Conservation (phyloP, 306 rosid species). For the apple (Malus domestica) region ASM211411v1 NC_041792.1:18809407-18809906, state of each 20-base stretch:
- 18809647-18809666: background rate
- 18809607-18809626: background rate
- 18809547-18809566: background rate
- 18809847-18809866: background rate
- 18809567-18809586: background rate
- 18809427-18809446: too few relatives aligned
- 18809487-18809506: background rate
- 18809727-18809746: background rate
- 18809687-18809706: background rate
- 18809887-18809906: background rate
- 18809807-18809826: background rate
- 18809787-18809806: background rate
- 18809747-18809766: background rate
- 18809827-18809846: background rate
- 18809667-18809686: background rate
- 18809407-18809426: too few relatives aligned
- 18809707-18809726: background rate
- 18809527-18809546: background rate
- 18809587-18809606: background rate
- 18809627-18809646: background rate
- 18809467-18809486: too few relatives aligned
- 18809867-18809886: background rate
- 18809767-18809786: background rate
- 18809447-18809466: too few relatives aligned
- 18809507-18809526: background rate